Evolutionary conservation across 257 asterid species (phyloP).

Genomic region (Eustoma russellianum): DNA sequence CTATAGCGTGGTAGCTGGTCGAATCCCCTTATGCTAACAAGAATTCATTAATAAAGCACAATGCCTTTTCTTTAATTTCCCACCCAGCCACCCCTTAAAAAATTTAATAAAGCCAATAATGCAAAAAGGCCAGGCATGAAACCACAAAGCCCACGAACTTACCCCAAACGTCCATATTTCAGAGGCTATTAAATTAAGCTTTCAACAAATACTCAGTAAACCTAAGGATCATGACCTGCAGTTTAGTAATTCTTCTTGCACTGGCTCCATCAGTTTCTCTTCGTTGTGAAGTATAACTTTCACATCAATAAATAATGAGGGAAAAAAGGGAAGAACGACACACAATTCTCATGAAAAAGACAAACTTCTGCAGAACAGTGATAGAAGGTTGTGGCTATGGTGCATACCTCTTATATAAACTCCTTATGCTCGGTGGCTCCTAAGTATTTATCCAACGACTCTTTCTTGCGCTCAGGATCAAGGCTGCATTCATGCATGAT

Average conservation of each 20-base stretch:
- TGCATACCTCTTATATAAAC: constrained; percentile 36
- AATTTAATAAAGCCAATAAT: not conserved
- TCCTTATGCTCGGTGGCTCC: constrained; percentile 52
- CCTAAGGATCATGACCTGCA: not conserved
- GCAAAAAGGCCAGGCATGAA: not conserved
- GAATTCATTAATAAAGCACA: too few relatives aligned
- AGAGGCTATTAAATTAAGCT: not conserved
- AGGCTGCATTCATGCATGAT: constrained; percentile 54
- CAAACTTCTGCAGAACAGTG: too few relatives aligned
- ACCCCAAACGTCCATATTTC: not conserved
- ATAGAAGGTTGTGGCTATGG: constrained; percentile 3
- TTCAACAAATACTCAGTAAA: not conserved
- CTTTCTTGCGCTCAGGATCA: constrained; percentile 88
- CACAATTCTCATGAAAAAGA: not conserved
- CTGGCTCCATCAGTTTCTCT: not conserved
- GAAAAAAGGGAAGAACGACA: not conserved
- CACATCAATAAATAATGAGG: not conserved
- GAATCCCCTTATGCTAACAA: too few relatives aligned
- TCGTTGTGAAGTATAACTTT: too few relatives aligned
- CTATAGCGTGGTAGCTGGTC: too few relatives aligned
- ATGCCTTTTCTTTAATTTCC: too few relatives aligned
- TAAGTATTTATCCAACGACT: constrained; percentile 76
- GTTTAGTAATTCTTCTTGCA: too few relatives aligned
- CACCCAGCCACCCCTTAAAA: too few relatives aligned
- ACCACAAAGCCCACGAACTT: constrained; percentile 3